Evolutionary conservation across 2,329 filamentous ascomycete species (phyloP).

Genomic region (Apiospora sp.): DNA sequence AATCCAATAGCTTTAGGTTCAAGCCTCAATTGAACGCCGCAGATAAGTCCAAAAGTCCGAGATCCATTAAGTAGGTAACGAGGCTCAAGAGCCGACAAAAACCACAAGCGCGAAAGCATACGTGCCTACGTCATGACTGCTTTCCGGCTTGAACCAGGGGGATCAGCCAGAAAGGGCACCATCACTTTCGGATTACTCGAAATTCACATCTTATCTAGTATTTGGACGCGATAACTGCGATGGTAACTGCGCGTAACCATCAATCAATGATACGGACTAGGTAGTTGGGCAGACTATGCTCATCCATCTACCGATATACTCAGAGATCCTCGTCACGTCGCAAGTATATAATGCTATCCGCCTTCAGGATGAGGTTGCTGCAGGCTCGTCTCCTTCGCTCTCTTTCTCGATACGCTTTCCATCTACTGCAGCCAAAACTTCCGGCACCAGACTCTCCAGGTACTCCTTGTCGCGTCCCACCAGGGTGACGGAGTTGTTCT

Average conservation of each 20-base stretch:
- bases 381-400: conserved; percentile 69
- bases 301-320: too few relatives aligned
- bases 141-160: not conserved
- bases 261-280: too few relatives aligned
- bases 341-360: not conserved
- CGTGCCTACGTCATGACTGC: not conserved
- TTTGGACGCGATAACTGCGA: too few relatives aligned
- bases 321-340: too few relatives aligned
- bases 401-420: conserved; percentile 75
- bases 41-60: not conserved
- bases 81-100: too few relatives aligned
- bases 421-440: conserved; percentile 79
- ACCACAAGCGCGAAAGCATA: not conserved
- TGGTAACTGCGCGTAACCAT: not conserved
- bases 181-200: not conserved
- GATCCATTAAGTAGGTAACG: not conserved
- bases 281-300: too few relatives aligned
- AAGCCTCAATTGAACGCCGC: not conserved
- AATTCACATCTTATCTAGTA: not conserved
- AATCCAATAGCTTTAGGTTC: not conserved
- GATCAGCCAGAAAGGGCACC: not conserved
- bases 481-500: conserved; percentile 87
- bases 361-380: not conserved
- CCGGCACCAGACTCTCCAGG: conserved; percentile 79
- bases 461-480: conserved; percentile 79